phyloP scores from a whole-genome alignment of 139 green algal genomes.

The Nannochloris sp. region DNA sequence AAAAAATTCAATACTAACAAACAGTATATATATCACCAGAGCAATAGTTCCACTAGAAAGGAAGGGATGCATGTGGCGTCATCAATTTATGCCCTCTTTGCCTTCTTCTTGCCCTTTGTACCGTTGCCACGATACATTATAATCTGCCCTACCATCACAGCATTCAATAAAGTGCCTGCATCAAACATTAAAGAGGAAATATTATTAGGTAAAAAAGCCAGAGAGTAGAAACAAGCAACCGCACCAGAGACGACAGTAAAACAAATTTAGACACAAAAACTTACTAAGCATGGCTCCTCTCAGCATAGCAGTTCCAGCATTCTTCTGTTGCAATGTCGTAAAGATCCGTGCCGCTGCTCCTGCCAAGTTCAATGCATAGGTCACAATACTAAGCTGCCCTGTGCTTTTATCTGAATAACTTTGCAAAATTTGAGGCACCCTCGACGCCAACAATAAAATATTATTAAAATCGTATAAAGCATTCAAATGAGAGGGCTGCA shows the following conservation, averaged over 20 bases:
- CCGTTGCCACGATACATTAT: constrained; percentile 8
- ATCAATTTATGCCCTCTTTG: no score
- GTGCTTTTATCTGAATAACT: constrained; percentile 36
- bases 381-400: constrained; percentile 63
- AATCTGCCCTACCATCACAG: constrained; percentile 22
- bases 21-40: no score
- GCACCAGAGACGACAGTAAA: neutral
- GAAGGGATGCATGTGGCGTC: no score
- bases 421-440: constrained; percentile 50
- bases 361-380: constrained; percentile 49
- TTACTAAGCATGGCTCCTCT: constrained; percentile 56
- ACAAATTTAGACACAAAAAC: neutral
- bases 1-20: no score
- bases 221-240: neutral
- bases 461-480: constrained; percentile 57
- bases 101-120: neutral
- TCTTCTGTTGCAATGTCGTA: constrained; percentile 59
- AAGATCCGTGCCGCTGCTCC: constrained; percentile 64
- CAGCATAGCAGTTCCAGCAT: constrained; percentile 58
- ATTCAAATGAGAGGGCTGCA: constrained; percentile 21
- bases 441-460: constrained; percentile 52
- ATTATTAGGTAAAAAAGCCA: neutral
- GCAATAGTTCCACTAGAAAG: no score
- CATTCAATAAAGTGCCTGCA: constrained; percentile 25
- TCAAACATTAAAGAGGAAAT: no score